A percentile compares a stretch with the other conserved stretches of the same genome.
Conservation (phyloP, 768 basidiomycete genomes). For the Boletus tylopilopsis region DNA sequence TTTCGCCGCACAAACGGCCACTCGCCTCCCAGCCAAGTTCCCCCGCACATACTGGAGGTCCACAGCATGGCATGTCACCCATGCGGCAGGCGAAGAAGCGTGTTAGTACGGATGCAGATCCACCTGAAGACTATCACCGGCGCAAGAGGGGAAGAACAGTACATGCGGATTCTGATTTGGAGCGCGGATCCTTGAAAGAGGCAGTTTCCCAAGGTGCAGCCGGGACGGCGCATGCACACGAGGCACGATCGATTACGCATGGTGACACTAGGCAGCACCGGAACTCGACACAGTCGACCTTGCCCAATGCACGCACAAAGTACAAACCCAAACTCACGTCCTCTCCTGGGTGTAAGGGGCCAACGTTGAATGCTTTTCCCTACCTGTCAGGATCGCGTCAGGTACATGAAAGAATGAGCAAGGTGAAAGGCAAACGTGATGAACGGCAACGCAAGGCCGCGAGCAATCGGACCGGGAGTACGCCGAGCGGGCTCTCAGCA, state of each 20-base stretch:
- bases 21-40: slow-evolving; percentile 1
- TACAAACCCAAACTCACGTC: slow-evolving; percentile 21
- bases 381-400: slow-evolving; percentile 15
- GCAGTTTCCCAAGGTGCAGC: slow-evolving; percentile 9
- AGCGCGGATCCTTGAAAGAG: slow-evolving; percentile 17
- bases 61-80: slow-evolving; percentile 33
- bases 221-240: slow-evolving; percentile 4
- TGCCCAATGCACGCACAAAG: slow-evolving; percentile 30
- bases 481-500: slow-evolving; percentile 4
- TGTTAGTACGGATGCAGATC: slow-evolving; percentile 30
- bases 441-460: slow-evolving; percentile 2
- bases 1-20: slow-evolving; percentile 41
- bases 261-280: slow-evolving; percentile 1
- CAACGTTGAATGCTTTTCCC: slow-evolving; percentile 16
- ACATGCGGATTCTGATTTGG: slow-evolving; percentile 5
- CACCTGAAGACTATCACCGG: slow-evolving; percentile 15
- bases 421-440: slow-evolving; percentile 12
- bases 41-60: slow-evolving; percentile 8
- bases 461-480: background rate
- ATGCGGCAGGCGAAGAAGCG: slow-evolving; percentile 49
- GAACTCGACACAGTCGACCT: slow-evolving; percentile 4
- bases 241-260: slow-evolving; percentile 4
- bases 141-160: slow-evolving; percentile 33
- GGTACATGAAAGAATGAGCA: slow-evolving; percentile 5
- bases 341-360: slow-evolving; percentile 13